phyloP scores from a whole-genome alignment of 2,329 filamentous ascomycete genomes.

The Trichoderma sp. region DNA sequence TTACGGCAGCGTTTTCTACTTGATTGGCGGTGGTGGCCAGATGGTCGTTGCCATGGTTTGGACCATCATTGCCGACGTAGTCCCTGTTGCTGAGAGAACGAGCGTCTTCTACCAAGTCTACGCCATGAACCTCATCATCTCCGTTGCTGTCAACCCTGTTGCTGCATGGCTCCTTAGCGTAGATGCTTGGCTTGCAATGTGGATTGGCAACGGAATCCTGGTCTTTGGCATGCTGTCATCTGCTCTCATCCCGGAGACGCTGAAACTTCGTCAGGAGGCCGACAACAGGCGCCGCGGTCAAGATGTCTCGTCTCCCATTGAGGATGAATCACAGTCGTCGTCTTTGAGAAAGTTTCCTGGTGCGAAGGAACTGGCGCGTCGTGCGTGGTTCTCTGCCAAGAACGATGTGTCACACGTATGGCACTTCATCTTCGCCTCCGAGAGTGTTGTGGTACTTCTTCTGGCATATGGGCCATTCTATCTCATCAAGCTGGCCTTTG shows the following conservation, averaged over 20 bases:
- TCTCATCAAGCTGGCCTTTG: conserved; percentile 32
- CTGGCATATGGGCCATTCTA: conserved; percentile 30
- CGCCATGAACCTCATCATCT: conserved; percentile 38
- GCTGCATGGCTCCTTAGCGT: conserved; percentile 39
- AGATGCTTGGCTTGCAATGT: conserved; percentile 41
- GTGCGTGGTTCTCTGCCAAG: conserved; percentile 28
- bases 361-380: conserved; percentile 20
- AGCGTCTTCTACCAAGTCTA: conserved; percentile 41
- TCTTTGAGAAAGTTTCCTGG: conserved; percentile 14
- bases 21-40: conserved; percentile 42
- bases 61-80: conserved; percentile 45
- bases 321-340: conserved; percentile 2
- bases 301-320: neutral
- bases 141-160: conserved; percentile 39
- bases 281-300: conserved; percentile 25
- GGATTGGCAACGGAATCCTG: conserved; percentile 33
- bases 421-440: conserved; percentile 40
- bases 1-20: conserved; percentile 32
- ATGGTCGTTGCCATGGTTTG: conserved; percentile 44
- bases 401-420: conserved; percentile 37
- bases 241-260: conserved; percentile 43
- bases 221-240: conserved; percentile 30
- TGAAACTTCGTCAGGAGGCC: conserved; percentile 33
- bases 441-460: conserved; percentile 38
- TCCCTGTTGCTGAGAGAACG: conserved; percentile 38